phyloP scores from a whole-genome alignment of 2,329 filamentous ascomycete genomes.

The Alternaria novae-zelandiae region DNA sequence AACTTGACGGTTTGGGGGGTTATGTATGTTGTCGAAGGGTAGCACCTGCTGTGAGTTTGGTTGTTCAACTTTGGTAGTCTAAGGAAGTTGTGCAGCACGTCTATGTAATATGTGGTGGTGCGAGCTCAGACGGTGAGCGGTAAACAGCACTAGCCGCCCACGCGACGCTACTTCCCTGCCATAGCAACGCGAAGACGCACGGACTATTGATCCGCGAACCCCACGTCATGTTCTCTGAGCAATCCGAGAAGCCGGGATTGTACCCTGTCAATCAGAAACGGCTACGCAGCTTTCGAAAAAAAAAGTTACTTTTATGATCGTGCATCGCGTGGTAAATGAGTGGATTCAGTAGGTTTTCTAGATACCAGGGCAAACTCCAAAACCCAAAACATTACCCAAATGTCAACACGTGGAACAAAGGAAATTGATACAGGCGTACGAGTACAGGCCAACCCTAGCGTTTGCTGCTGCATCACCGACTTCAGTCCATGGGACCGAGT shows the following conservation, averaged over 20 bases:
- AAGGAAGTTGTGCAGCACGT: constrained; percentile 16
- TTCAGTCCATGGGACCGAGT: background rate
- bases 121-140: constrained; percentile 20
- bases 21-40: constrained; percentile 10
- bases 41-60: constrained; percentile 5
- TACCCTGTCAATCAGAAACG: background rate
- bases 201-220: constrained; percentile 8
- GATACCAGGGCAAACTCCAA: background rate
- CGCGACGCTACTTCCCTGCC: constrained; percentile 28
- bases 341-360: background rate
- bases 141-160: constrained; percentile 33
- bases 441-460: background rate
- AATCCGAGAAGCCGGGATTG: background rate
- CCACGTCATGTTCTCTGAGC: constrained; percentile 9
- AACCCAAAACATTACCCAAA: background rate
- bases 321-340: background rate
- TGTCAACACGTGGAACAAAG: background rate
- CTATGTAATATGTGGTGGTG: constrained; percentile 20
- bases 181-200: constrained; percentile 33
- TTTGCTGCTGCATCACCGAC: background rate
- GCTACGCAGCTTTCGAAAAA: background rate
- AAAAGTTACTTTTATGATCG: background rate
- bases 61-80: constrained; percentile 11
- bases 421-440: background rate
- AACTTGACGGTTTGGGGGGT: constrained; percentile 39